Base-by-base conservation (phyloP, 2,329 filamentous ascomycete genomes). In the Rhinocladiella similis region DNA sequence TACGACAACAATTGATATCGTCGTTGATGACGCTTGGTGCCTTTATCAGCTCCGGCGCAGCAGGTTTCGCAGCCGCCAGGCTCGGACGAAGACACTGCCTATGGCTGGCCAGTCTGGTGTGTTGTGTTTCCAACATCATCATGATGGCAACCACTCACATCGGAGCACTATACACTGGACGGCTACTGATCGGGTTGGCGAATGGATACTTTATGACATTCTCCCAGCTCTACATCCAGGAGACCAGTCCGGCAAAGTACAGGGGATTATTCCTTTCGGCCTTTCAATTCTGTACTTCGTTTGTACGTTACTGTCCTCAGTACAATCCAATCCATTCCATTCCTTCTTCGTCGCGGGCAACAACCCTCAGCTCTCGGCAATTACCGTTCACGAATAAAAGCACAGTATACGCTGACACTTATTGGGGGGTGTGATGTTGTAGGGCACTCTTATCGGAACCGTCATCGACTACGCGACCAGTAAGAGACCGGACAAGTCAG, bases 171-270 rank as follows among this genome's bases (percentile, higher is more conserved):
- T 84, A 84, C 53, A 73, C 75, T 22, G 81, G 79, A 10, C 77
- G 81, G 22, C 67, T 83, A 3, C 65, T 84, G 7, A 80, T 83
- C 51, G 82, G 82, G 1, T 55, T 84, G 3, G 78, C 80, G 5
- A 83, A 83, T 61, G 81, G 80, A 1, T 77, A 81, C 62, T 77
- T 83, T 65, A 80, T 83, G 79, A 81, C 78, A 1, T 82, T 77
- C 58, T 73, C 75, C 1, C 77, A 79, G 53, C 66, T 80, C 0
- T 79, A 78, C 59, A 72, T 81, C n/a, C 78, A 80, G 61, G 73
- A 74, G 63, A 65, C 62, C 16, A n/a, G 16, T 39, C 22, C 16
- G 57, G 65, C 39, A 25, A 25, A 25, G 22, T 25, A 25, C 7
- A 25, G 22, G 36, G 18, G 36, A 4, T n/a, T 41, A 18, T 41